Conservation (phyloP, 345 rosid genomes). For the Mercurialis annua region DNA sequence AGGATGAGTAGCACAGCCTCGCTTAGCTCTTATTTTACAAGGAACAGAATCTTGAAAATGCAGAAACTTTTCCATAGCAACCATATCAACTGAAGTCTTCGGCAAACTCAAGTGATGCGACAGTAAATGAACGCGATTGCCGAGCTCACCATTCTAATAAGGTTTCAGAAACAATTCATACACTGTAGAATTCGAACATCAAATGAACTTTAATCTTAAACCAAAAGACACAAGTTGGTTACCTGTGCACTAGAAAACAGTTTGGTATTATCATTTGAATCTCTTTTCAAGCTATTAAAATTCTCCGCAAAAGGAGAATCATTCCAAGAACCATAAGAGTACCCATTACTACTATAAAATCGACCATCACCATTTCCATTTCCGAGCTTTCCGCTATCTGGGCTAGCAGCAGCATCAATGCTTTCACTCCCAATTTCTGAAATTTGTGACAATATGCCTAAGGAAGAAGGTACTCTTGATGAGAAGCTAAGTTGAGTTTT, state of each 20-base stretch:
- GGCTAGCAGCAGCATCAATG: conserved; percentile 26
- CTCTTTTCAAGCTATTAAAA: conserved; percentile 45
- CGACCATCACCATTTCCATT: conserved; percentile 21
- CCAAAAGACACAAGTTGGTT: background rate
- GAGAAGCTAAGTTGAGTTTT: conserved; percentile 57
- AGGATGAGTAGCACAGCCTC: conserved; percentile 99
- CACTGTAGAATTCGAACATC: conserved; percentile 11
- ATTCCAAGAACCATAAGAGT: conserved; percentile 57
- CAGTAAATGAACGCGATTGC: conserved; percentile 30
- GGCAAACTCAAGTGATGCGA: conserved; percentile 59
- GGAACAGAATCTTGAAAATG: conserved; percentile 89
- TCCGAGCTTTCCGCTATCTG: conserved; percentile 32
- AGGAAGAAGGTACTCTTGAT: conserved; percentile 59
- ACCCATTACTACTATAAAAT: conserved; percentile 30
- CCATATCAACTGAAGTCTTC: conserved; percentile 53
- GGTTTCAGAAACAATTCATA: conserved; percentile 6
- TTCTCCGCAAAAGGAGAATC: conserved; percentile 46
- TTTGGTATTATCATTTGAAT: conserved; percentile 36
- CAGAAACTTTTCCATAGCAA: conserved; percentile 58
- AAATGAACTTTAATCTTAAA: too few relatives aligned
- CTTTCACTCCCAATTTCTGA: conserved; percentile 50
- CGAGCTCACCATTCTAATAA: conserved; percentile 41
- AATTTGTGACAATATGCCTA: conserved; percentile 64
- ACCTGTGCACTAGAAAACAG: conserved; percentile 52
- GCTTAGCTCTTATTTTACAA: conserved; percentile 90